Evolutionary conservation across 371 early-diverging fungal species (phyloP), one percentile per base, ranked within the genome.

Genomic region (Mucor velutinosus): DNA sequence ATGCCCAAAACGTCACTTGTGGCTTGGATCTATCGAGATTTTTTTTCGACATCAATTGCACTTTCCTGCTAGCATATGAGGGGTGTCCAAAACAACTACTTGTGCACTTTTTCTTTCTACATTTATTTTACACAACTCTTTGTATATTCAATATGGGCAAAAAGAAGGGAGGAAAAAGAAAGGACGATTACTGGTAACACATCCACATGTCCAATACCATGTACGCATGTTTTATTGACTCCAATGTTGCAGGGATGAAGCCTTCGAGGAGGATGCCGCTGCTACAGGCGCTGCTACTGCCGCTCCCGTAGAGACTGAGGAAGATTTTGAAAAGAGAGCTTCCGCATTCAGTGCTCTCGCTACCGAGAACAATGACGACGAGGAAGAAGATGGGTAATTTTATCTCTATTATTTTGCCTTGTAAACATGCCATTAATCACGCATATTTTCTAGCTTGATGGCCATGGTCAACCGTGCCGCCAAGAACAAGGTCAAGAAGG

Each of bases 171-270:
- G 78, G 76, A 69, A 83, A 81, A 43, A 80, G 76, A 70, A 83
- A 83, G 67, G 81, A 83, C 77, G 84, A 83, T 30, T 79, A 83
- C 68, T 83, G 84, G 84, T 79, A 81, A 32, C 32, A 14, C 23
- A 51, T 25, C 11, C 32, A 23, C 51, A 19, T 56, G 23, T 5
- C 29, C 30, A 65, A 17, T 35, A 14, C 21, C 55, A 25, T 29
- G 32, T 25, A 21, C 3, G n/a, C 58, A 35, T 19, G 3, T 4
- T 62, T 41, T 58, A 41, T 7, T 27, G 8, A 35, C 17, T 8
- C 21, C 27, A 1, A 21, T 60, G 19, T 7, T 43, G 25, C 21
- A 75, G 70, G 70, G 71, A 76, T 60, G 73, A 76, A 61, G 71
- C 66, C 4, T 78, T 73, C 43, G 80, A 72, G 19, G 70, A 80